Evolutionary conservation across 495 filamentous ascomycete species (phyloP), one percentile per base, ranked within the genome.

Genomic region (Platismatia glauca): DNA sequence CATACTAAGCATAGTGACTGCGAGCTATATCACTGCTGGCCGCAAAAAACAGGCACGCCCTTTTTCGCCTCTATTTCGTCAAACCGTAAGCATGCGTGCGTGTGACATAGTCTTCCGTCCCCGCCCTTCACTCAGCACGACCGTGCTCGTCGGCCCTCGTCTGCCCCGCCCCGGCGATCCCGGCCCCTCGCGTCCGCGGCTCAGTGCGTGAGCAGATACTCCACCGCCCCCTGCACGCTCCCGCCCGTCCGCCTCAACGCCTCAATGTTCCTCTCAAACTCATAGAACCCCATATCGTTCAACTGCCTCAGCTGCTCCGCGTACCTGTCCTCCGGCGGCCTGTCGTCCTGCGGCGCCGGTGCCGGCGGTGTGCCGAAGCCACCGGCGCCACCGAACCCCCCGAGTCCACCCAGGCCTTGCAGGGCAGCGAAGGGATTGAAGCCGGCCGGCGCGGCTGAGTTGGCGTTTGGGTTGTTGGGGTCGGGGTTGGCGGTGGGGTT

Each of bases 271-370:
- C 87, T 73, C 60, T 97, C 92, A 70, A 97, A 97, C 67, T 99
- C 94, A 71, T 84, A 95, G 73, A 99, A 97, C 7, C 95, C 95
- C 95, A 99, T 99, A 59, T 97, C 94, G 71, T 99, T 97, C 65
- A 99, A 76, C 71, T 97, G 93, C 55, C 90, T 80, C 55, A 99
- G 77, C 71, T 99, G 95, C 18, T 88, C 85, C 9, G 87, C 91
- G 65, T 95, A 99, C 65, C 89, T 79, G 71, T 97, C 95, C 79
- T 97, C 95, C 0, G 93, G 94, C 22, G 94, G 91, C 63, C 92
- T 81, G 69, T 80, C 93, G 72, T 97, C 95, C 7, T 77, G 69
- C 9, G 89, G 85, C 8, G 81, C 75, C 20, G 81, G 72, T 6
- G 85, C 71, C 22, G 77, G 71, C 11, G 72, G 50, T 15, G 63